Percentiles rank a stretch among this genome's conserved stretches.
Conservation (phyloP, 345 rosid genomes). For the Hirschfeldia incana region DNA sequence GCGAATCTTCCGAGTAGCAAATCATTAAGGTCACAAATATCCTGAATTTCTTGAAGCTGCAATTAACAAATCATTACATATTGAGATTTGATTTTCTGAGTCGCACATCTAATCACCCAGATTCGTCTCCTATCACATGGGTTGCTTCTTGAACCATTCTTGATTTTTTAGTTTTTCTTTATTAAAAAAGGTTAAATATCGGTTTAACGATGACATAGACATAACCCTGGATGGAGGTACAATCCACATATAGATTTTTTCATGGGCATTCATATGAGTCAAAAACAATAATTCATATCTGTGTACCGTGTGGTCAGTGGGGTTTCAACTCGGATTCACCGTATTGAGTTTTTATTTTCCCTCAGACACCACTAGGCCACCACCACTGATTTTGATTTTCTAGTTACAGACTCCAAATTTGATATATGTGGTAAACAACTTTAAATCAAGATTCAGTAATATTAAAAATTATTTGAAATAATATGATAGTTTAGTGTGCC, state of each 20-base stretch:
- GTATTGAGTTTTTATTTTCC: no score
- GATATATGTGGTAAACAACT: not conserved
- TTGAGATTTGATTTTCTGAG: constrained; percentile 14
- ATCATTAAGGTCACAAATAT: constrained; percentile 18
- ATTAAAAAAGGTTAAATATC: no score
- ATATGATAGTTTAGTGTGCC: not conserved
- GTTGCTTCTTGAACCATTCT: not conserved
- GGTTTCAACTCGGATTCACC: no score
- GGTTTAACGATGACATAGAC: no score
- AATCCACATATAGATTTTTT: not conserved
- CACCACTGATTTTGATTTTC: not conserved
- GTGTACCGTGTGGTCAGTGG: no score
- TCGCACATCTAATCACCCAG: constrained; percentile 12
- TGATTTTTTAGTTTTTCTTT: constrained; percentile 7
- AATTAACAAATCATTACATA: constrained; percentile 10
- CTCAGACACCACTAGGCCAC: no score
- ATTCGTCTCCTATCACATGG: constrained; percentile 13
- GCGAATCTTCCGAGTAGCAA: constrained; percentile 29
- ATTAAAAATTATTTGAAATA: not conserved
- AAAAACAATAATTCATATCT: no score
- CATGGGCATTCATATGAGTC: no score
- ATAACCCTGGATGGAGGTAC: not conserved
- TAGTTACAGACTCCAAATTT: constrained; percentile 5
- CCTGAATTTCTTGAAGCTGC: constrained; percentile 5
- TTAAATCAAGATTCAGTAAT: not conserved